These are phyloP conservation scores for Plasmopara muralis DNA, from an alignment of 352 stramenopile genomes.

Conservation along the genomic window DNA sequence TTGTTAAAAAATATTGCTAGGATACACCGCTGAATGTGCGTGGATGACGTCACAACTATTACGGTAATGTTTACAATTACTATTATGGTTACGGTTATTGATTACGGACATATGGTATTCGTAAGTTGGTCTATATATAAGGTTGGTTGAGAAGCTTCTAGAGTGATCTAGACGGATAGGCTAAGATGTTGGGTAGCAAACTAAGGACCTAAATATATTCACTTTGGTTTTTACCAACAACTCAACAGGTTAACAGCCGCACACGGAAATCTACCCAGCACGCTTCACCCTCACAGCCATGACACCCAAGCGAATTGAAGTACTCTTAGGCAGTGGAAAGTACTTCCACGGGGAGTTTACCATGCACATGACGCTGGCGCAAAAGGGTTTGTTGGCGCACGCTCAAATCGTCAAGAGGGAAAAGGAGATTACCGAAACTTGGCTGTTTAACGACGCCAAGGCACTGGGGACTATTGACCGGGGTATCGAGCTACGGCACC, in stretches of 20 bases:
- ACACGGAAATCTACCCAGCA: conserved; percentile 1
- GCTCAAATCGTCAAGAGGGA: neutral
- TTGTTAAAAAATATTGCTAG: too few species aligned
- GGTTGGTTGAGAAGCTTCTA: too few species aligned
- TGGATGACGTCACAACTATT: too few species aligned
- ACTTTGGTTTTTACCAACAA: neutral
- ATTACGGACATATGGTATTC: too few species aligned
- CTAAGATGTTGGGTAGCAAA: neutral
- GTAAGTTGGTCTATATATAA: too few species aligned
- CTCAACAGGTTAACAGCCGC: neutral
- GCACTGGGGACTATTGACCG: neutral
- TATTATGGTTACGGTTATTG: too few species aligned
- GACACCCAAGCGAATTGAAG: neutral
- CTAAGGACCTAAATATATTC: neutral
- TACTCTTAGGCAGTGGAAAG: neutral
- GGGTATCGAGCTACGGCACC: too few species aligned
- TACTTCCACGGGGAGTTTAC: neutral
- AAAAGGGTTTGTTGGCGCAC: neutral
- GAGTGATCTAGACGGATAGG: too few species aligned
- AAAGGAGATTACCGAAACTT: neutral
- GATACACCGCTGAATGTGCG: too few species aligned
- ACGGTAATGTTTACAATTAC: too few species aligned
- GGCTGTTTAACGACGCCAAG: neutral
- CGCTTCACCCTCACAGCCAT: neutral
- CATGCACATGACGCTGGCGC: neutral